Evolutionary conservation across 768 basidiomycete species (phyloP).

Genomic region (Rhodotorula diobovata): DNA sequence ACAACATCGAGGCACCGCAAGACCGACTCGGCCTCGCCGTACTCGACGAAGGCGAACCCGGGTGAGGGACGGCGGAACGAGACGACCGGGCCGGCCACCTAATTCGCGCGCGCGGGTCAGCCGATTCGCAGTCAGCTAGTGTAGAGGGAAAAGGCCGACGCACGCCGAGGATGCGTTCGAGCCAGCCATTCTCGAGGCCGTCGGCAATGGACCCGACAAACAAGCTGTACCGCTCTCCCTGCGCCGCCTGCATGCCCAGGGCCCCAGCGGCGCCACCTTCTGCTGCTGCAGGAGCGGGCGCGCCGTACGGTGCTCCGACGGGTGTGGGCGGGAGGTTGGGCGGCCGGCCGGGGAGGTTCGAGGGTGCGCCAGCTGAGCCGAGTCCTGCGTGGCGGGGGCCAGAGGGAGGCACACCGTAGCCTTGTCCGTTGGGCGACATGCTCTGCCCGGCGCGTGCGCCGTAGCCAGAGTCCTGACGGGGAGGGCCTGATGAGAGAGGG

Average conservation of each 20-base stretch:
- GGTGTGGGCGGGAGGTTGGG: constrained; percentile 7
- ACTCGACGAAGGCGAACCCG: constrained; percentile 97
- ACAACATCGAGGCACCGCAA: constrained; percentile 66
- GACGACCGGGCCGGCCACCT: constrained; percentile 86
- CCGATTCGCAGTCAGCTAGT: background rate
- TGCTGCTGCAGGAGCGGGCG: background rate
- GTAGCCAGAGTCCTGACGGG: background rate
- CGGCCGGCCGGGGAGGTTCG: constrained; percentile 1
- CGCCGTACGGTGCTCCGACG: background rate
- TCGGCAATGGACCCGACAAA: constrained; percentile 42
- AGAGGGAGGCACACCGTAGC: background rate
- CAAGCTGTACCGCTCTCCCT: constrained; percentile 38
- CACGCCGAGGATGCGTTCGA: constrained; percentile 41
- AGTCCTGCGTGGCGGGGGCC: constrained; percentile 18
- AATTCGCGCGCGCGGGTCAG: background rate
- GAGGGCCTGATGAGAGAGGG: background rate
- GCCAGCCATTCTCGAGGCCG: constrained; percentile 40
- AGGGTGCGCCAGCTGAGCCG: background rate
- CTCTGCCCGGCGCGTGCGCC: background rate
- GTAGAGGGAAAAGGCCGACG: background rate
- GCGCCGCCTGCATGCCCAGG: background rate
- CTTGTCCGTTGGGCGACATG: background rate
- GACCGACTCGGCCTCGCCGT: constrained; percentile 86
- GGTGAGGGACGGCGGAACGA: constrained; percentile 87
- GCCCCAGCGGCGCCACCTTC: background rate